Evolutionary conservation across 495 filamentous ascomycete species (phyloP), one percentile per base, ranked within the genome.

Genomic region (Aspergillus haitiensis): DNA sequence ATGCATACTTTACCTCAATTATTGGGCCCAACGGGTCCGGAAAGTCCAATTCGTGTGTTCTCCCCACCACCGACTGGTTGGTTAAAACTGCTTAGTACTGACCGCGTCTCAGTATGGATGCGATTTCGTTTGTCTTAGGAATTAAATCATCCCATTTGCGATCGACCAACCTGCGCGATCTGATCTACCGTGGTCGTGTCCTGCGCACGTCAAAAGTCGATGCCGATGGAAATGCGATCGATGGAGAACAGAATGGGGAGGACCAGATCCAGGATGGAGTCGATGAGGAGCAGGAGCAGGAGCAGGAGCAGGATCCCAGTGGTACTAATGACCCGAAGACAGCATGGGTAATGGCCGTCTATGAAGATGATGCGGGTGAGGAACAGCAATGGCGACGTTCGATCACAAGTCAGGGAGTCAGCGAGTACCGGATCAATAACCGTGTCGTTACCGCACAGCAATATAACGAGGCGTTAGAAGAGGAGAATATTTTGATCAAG

Each of bases 1-100:
- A 99, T 79, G 93, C 91, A 5, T 98, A 97, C 70, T 99, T 99
- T 72, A 99, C 94, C 45, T 99, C 94, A 32, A 97, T 99, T 69
- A 97, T 99, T 68, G 94, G 94, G 15, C 94, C 94, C 66, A 99
- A 99, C 90, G 94, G 94, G 75, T 98, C 95, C 49, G 94, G 94
- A 34, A 99, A 99, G 76, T 98, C 95, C n/a, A 99, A 99, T 71
- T 97, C 93, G 92, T 96, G 75, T 71, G 88, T 82, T n/a, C 18
- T 54, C 18, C 56, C 21, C 37, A 36, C 33, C 16, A 37, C 15
- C 15, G 32, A 10, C 18, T 4, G 34, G 11, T 37, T 7, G n/a
- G 3, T n/a, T 35, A 12, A 44, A 13, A 36, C 27, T 16, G 31
- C 59, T 56, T 39, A 40, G 27, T 37, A 61, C 75, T 73, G 46